A percentile compares a stretch with the other conserved stretches of the same genome.
These are phyloP conservation scores for Mitragyna speciosa DNA, from an alignment of 257 asterid genomes.

Conservation along the genomic window DNA sequence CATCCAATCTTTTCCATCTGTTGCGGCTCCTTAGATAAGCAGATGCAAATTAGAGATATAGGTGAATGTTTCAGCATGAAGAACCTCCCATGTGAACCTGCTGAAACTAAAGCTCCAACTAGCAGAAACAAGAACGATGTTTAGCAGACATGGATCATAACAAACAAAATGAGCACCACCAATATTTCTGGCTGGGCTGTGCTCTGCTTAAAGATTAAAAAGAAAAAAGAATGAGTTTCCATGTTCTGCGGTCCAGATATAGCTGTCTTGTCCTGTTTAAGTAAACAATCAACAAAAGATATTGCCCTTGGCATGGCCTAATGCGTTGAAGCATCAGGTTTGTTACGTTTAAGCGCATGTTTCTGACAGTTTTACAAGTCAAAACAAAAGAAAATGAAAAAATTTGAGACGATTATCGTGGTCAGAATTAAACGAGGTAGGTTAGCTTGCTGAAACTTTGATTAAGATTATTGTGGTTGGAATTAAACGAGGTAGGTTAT, in stretches of 20 bases:
- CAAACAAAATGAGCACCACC: constrained; percentile 16
- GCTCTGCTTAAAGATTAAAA: not conserved
- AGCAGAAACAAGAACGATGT: constrained; percentile 18
- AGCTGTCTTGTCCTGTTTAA: constrained; percentile 14
- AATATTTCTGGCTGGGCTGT: constrained; percentile 12
- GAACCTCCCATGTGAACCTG: constrained; percentile 36
- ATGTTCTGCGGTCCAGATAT: constrained; percentile 29
- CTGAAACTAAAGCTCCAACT: not conserved
- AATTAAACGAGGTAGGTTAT: too few species aligned
- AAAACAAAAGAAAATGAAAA: not conserved
- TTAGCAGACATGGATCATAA: constrained; percentile 18
- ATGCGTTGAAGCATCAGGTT: not conserved
- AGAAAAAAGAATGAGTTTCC: constrained; percentile 16
- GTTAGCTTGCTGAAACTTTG: not conserved
- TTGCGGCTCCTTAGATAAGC: not conserved
- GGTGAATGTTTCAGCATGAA: constrained; percentile 20
- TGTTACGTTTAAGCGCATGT: not conserved
- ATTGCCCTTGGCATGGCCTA: not conserved
- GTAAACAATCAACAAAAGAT: not conserved
- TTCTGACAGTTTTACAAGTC: not conserved
- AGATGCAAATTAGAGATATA: not conserved
- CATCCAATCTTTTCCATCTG: not conserved
- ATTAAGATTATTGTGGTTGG: not conserved
- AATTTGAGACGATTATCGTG: too few species aligned
- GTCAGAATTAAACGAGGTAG: not conserved